A percentile compares a stretch with the other conserved stretches of the same genome.
phyloP scores from a whole-genome alignment of 176 grass and related monocot species.

The Pharus latifolius region DNA sequence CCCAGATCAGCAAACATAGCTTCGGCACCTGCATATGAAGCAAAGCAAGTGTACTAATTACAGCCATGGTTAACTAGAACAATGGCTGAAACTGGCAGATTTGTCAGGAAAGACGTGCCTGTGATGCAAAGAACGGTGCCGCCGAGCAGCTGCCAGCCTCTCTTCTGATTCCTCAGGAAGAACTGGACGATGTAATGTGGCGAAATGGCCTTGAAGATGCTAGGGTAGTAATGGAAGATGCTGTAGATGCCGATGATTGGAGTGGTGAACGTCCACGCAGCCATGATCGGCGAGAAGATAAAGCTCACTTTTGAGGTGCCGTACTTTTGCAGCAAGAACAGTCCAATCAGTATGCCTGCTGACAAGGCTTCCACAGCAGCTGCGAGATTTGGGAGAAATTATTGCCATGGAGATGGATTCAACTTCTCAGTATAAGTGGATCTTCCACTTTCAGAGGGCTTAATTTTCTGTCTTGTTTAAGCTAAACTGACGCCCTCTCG shows the following conservation, averaged over 20 bases:
- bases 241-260: conserved; percentile 45
- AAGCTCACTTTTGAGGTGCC: conserved; percentile 44
- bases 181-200: conserved; percentile 38
- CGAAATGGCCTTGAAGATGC: conserved; percentile 37
- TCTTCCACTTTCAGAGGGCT: too few relatives aligned
- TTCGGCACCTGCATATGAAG: conserved; percentile 27
- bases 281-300: conserved; percentile 49
- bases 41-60: not conserved
- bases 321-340: conserved; percentile 44
- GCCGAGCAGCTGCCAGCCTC: conserved; percentile 45
- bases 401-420: too few relatives aligned
- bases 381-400: conserved; percentile 12
- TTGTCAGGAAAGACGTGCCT: conserved; percentile 15
- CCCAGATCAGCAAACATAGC: conserved; percentile 60
- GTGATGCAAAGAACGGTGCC: conserved; percentile 56
- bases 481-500: too few relatives aligned
- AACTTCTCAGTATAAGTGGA: too few relatives aligned
- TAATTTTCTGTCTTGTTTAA: too few relatives aligned
- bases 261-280: conserved; percentile 39
- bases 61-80: not conserved
- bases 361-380: conserved; percentile 32
- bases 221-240: conserved; percentile 33
- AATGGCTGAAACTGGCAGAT: not conserved
- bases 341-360: conserved; percentile 18
- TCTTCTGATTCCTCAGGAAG: conserved; percentile 23